Percentiles rank a stretch among this genome's conserved stretches.
phyloP scores from a whole-genome alignment of 495 filamentous ascomycete species.

The Podospora bellae-mahoneyi region DNA sequence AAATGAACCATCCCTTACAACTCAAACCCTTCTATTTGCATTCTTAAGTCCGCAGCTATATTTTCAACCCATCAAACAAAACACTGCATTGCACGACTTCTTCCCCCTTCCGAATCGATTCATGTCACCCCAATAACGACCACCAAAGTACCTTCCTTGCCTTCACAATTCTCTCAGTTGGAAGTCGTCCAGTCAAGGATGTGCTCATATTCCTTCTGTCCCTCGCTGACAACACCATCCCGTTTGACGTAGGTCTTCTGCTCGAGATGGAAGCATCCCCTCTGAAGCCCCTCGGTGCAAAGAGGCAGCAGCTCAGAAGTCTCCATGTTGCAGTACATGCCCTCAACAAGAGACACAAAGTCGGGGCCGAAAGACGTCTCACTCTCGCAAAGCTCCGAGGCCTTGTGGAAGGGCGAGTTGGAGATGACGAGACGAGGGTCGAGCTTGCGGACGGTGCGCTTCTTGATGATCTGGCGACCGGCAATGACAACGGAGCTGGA shows the following conservation, averaged over 20 bases:
- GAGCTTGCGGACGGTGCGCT: background rate
- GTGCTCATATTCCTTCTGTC: background rate
- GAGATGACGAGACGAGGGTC: background rate
- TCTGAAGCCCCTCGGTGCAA: background rate
- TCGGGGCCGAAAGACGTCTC: background rate
- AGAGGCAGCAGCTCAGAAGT: background rate
- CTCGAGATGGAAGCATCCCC: background rate
- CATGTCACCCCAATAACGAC: no score
- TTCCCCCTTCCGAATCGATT: no score
- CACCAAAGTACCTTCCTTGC: no score
- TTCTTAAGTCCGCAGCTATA: no score
- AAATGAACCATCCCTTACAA: no score
- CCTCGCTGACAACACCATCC: background rate
- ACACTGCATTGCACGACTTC: no score
- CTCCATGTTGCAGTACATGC: slow-evolving; percentile 1
- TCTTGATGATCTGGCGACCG: background rate
- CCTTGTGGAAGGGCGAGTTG: background rate
- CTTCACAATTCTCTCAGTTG: no score
- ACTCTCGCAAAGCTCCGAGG: background rate
- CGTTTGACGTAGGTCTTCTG: background rate
- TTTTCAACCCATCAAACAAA: no score
- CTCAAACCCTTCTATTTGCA: no score
- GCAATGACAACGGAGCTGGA: background rate
- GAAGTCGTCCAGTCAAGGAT: background rate
- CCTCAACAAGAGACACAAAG: background rate